These are phyloP conservation scores for Fusarium sp. DNA, from an alignment of 2,329 filamentous ascomycete species.

Conservation along the genomic window DNA sequence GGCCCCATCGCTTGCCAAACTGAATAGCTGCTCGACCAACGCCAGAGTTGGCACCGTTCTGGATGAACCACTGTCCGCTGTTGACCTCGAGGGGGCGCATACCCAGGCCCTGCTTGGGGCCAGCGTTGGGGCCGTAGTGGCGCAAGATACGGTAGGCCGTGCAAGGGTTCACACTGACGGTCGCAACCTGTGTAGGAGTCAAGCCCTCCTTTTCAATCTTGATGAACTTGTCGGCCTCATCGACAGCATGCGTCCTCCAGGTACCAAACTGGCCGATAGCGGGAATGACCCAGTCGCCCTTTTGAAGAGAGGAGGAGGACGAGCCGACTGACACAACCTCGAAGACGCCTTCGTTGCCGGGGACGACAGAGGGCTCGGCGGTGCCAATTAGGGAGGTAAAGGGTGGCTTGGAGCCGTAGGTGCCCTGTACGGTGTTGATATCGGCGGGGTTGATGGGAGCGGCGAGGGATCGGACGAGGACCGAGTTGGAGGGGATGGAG, in stretches of 20 bases:
- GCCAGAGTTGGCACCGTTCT: conserved; percentile 95
- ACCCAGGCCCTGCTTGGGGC: conserved; percentile 56
- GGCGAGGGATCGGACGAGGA: conserved; percentile 89
- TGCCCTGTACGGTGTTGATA: conserved; percentile 97
- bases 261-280: conserved; percentile 86
- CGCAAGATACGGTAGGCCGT: conserved; percentile 94
- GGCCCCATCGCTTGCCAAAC: conserved; percentile 84
- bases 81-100: conserved; percentile 58
- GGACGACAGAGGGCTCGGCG: conserved; percentile 77
- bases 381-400: conserved; percentile 84
- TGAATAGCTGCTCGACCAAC: conserved; percentile 94
- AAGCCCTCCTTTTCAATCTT: conserved; percentile 78
- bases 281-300: conserved; percentile 95
- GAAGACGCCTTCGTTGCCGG: conserved; percentile 93
- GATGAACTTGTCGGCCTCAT: conserved; percentile 67
- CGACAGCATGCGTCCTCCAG: conserved; percentile 91
- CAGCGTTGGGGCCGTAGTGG: conserved; percentile 71
- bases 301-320: conserved; percentile 62
- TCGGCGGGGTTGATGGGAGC: conserved; percentile 96
- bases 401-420: conserved; percentile 86
- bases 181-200: conserved; percentile 82
- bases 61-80: conserved; percentile 88
- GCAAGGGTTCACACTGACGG: conserved; percentile 91
- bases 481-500: conserved; percentile 68
- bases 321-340: conserved; percentile 81